Percentiles rank a stretch among this genome's conserved stretches.
Conservation (phyloP, 2,329 filamentous ascomycete species). For the Cadophora luteo-olivacea region DNA sequence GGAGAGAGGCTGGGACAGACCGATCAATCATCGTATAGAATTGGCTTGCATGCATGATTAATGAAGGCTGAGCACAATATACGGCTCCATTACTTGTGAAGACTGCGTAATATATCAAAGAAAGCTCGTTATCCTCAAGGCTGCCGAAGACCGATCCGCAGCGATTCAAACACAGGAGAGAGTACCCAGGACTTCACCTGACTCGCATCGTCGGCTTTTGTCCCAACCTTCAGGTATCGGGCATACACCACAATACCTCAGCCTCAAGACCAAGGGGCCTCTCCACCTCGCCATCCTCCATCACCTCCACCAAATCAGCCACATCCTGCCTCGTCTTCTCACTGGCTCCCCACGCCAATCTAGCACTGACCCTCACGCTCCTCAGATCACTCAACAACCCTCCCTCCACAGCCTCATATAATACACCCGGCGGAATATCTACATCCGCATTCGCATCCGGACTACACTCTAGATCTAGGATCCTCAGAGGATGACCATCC, state of each 20-base stretch:
- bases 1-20: not conserved
- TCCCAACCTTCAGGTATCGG: conserved; percentile 18
- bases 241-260: conserved; percentile 36
- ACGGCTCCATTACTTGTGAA: conserved; percentile 15
- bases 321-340: conserved; percentile 34
- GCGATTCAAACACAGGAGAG: not conserved
- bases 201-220: no score
- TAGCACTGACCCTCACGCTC: conserved; percentile 42
- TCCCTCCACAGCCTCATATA: conserved; percentile 42
- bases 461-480: conserved; percentile 45
- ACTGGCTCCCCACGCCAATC: conserved; percentile 43
- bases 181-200: no score
- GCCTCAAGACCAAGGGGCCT: conserved; percentile 37
- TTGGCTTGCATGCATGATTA: conserved; percentile 10
- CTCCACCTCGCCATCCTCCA: conserved; percentile 41
- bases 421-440: conserved; percentile 30
- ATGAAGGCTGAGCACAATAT: not conserved
- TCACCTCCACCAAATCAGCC: conserved; percentile 38
- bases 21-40: not conserved
- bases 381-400: conserved; percentile 39
- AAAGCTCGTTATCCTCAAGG: not conserved
- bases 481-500: conserved; percentile 37
- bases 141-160: no score
- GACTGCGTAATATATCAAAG: not conserved
- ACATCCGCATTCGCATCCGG: conserved; percentile 39